These are phyloP conservation scores for Kwoniella shivajii DNA, from an alignment of 1,284 basidiomycete genomes.

Conservation along the genomic window DNA sequence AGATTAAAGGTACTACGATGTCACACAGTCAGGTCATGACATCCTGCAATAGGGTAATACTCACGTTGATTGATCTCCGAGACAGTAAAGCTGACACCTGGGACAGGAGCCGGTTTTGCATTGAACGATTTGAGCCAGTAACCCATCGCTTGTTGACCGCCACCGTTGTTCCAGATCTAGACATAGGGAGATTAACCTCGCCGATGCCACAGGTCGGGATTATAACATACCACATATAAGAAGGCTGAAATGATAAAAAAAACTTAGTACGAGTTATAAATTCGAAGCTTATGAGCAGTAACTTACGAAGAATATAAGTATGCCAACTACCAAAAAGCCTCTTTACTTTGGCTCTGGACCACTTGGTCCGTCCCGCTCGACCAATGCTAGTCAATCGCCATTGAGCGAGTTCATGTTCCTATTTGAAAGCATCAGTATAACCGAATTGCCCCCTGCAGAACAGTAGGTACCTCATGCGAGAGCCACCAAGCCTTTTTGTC, in stretches of 20 bases:
- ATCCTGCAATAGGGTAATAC: not conserved
- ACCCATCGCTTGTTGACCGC: slow-evolving; percentile 33
- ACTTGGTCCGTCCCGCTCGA: slow-evolving; percentile 22
- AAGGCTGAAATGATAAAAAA: slow-evolving; percentile 19
- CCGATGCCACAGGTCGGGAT: not conserved
- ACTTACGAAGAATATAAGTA: slow-evolving; percentile 43
- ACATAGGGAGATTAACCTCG: too few species aligned
- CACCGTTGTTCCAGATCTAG: slow-evolving; percentile 37
- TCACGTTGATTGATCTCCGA: slow-evolving; percentile 16
- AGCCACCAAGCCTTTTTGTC: slow-evolving; percentile 36
- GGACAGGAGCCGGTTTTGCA: slow-evolving; percentile 36
- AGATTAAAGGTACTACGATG: slow-evolving; percentile 1
- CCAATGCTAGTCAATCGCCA: slow-evolving; percentile 26
- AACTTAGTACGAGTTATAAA: not conserved
- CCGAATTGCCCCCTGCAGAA: not conserved
- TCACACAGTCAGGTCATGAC: not conserved
- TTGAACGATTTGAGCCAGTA: slow-evolving; percentile 50
- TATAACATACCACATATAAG: slow-evolving; percentile 26
- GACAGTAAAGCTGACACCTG: slow-evolving; percentile 1
- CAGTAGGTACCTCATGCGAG: not conserved
- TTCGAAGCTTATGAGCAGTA: not conserved
- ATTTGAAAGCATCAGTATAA: not conserved
- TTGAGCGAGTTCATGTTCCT: slow-evolving; percentile 33
- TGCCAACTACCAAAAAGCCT: slow-evolving; percentile 37
- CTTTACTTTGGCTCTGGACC: slow-evolving; percentile 28